Conservation (phyloP, 192 early-diverging fungal genomes). For the Backusella liffmaniae region DNA sequence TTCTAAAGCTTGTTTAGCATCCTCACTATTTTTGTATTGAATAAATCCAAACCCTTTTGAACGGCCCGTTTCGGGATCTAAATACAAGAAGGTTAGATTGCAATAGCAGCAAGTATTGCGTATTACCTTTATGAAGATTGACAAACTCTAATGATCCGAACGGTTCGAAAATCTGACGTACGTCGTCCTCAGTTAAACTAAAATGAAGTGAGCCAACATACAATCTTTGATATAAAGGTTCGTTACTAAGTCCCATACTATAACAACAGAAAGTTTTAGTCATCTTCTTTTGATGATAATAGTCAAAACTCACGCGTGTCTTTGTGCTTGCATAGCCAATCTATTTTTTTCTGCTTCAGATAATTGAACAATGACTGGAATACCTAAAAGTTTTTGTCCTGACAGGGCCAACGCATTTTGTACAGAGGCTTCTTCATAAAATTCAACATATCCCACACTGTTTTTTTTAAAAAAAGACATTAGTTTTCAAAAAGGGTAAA, state of each 20-base stretch:
- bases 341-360: constrained; percentile 95
- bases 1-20: constrained; percentile 77
- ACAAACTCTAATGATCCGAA: constrained; percentile 86
- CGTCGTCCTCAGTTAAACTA: constrained; percentile 68
- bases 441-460: constrained; percentile 96
- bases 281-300: background rate
- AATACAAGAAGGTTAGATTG: background rate
- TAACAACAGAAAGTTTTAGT: background rate
- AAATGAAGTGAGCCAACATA: constrained; percentile 65
- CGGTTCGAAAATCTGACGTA: constrained; percentile 77
- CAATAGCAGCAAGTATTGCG: background rate
- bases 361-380: constrained; percentile 90
- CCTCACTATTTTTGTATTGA: constrained; percentile 61
- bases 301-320: constrained; percentile 43
- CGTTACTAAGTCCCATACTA: constrained; percentile 27
- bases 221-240: constrained; percentile 56
- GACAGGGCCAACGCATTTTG: constrained; percentile 79
- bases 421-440: constrained; percentile 85
- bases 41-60: constrained; percentile 77
- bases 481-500: background rate
- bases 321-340: constrained; percentile 57
- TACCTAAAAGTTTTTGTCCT: constrained; percentile 84
- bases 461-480: background rate
- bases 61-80: constrained; percentile 61
- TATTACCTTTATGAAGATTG: constrained; percentile 64